Evolutionary conservation across 768 basidiomycete species (phyloP).

Genomic region (Sistotremastrum niveocremeum): DNA sequence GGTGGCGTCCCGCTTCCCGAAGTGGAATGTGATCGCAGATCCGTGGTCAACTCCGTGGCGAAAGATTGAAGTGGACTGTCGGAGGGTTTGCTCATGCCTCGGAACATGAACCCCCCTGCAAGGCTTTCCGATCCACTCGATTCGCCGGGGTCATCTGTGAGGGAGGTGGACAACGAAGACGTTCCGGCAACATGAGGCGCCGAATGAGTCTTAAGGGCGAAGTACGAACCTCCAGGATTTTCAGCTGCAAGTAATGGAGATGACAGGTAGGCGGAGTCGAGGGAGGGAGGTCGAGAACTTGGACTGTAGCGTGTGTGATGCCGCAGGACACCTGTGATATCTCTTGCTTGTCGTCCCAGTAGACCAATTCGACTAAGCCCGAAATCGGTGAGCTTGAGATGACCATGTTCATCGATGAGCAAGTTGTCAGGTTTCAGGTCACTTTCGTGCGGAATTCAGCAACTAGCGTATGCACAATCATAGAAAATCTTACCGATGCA

Average conservation of each 20-base stretch:
- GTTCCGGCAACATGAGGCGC: slow-evolving; percentile 47
- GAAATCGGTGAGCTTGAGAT: slow-evolving; percentile 96
- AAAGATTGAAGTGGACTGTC: slow-evolving; percentile 83
- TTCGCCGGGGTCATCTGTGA: slow-evolving; percentile 75
- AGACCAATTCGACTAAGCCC: slow-evolving; percentile 94
- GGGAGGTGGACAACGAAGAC: slow-evolving; percentile 41
- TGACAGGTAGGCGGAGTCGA: slow-evolving; percentile 66
- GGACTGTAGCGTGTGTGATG: slow-evolving; percentile 45
- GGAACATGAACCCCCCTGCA: slow-evolving; percentile 33
- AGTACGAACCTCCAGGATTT: slow-evolving; percentile 61
- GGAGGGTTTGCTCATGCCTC: slow-evolving; percentile 26
- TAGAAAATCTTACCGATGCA: slow-evolving; percentile 67
- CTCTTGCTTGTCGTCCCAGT: slow-evolving; percentile 89
- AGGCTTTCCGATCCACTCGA: slow-evolving; percentile 75
- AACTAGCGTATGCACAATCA: neutral
- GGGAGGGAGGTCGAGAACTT: slow-evolving; percentile 68
- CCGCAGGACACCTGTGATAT: slow-evolving; percentile 24
- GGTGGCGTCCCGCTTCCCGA: slow-evolving; percentile 48
- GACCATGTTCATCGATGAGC: slow-evolving; percentile 91
- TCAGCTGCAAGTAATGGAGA: slow-evolving; percentile 61
- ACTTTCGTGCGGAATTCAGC: slow-evolving; percentile 29
- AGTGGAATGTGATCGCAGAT: slow-evolving; percentile 62
- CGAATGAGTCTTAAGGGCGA: slow-evolving; percentile 50
- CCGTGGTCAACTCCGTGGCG: slow-evolving; percentile 71
- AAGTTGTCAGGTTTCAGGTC: slow-evolving; percentile 97